Evolutionary conservation across 345 rosid genomes (phyloP).

Genomic region (Citrus maxima): DNA sequence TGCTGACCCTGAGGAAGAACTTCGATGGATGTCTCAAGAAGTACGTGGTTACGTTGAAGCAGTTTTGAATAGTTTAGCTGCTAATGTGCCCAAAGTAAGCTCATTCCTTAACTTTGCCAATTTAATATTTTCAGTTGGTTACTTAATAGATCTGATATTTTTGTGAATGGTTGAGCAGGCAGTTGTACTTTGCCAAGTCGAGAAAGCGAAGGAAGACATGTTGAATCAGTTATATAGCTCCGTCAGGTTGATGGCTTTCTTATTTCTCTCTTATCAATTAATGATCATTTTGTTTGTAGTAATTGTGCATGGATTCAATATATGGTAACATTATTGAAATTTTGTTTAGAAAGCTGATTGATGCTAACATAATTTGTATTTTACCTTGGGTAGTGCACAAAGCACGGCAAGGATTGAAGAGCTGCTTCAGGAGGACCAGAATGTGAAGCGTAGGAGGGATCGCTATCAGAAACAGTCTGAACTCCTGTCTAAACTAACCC

Average conservation of each 20-base stretch:
- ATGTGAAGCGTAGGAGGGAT: constrained; percentile 74
- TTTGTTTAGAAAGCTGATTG: background rate
- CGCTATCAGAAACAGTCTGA: constrained; percentile 81
- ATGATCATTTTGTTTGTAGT: background rate
- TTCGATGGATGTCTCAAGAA: constrained; percentile 98
- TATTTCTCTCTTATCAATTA: background rate
- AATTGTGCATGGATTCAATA: background rate
- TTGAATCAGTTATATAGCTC: constrained; percentile 91
- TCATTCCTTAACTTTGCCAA: background rate
- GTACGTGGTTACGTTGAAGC: constrained; percentile 98
- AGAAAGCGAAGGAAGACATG: constrained; percentile 97
- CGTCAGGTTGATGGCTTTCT: constrained; percentile 50
- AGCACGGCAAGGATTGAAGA: constrained; percentile 77
- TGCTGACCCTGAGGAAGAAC: constrained; percentile 92
- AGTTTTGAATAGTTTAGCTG: constrained; percentile 85
- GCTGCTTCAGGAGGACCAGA: constrained; percentile 88
- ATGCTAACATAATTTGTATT: background rate
- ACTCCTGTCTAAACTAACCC: constrained; percentile 72
- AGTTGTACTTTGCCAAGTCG: constrained; percentile 97
- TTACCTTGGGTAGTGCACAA: constrained; percentile 49
- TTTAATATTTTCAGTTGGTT: background rate
- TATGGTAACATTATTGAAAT: background rate
- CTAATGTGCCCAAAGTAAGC: constrained; percentile 85
- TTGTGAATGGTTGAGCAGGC: constrained; percentile 55
- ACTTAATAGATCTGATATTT: background rate